Percentiles rank a stretch among this genome's conserved stretches.
Evolutionary conservation across 768 basidiomycete species (phyloP).

Genomic region (Albatrellus ellisii): DNA sequence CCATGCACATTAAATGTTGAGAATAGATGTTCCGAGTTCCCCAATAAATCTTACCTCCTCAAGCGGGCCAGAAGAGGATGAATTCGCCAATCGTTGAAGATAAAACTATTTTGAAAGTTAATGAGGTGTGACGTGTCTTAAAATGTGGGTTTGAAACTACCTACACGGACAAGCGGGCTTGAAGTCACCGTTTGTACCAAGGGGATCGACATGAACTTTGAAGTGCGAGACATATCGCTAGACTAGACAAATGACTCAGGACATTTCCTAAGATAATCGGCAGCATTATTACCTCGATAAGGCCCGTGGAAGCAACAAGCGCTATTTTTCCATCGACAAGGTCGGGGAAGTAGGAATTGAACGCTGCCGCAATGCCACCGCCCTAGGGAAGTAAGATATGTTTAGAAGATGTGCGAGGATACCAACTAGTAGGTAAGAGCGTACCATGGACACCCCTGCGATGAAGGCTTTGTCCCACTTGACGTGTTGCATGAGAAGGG

Average conservation of each 20-base stretch:
- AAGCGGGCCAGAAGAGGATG: slow-evolving; percentile 18
- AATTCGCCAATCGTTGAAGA: slow-evolving; percentile 20
- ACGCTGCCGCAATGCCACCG: slow-evolving; percentile 60
- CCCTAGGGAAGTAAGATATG: slow-evolving; percentile 30
- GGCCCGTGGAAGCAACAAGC: slow-evolving; percentile 56
- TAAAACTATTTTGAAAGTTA: slow-evolving; percentile 16
- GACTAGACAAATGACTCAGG: slow-evolving; percentile 24
- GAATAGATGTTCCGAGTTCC: background rate
- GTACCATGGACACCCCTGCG: slow-evolving; percentile 67
- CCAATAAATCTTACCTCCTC: slow-evolving; percentile 15
- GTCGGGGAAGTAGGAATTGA: slow-evolving; percentile 57
- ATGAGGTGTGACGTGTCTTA: background rate
- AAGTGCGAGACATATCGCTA: slow-evolving; percentile 54
- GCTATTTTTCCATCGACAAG: slow-evolving; percentile 53
- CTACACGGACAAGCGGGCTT: slow-evolving; percentile 46
- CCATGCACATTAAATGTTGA: background rate
- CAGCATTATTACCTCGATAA: slow-evolving; percentile 39
- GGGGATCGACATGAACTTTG: slow-evolving; percentile 69
- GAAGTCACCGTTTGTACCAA: slow-evolving; percentile 55
- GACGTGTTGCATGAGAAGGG: slow-evolving; percentile 68
- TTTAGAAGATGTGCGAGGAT: background rate
- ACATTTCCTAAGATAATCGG: background rate
- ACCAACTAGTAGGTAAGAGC: slow-evolving; percentile 4
- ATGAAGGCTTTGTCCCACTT: slow-evolving; percentile 56
- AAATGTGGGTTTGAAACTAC: slow-evolving; percentile 13